Percentiles rank a stretch among this genome's conserved stretches.
Conservation (phyloP, 306 rosid genomes). For the Pyrus pyrifolia region DNA sequence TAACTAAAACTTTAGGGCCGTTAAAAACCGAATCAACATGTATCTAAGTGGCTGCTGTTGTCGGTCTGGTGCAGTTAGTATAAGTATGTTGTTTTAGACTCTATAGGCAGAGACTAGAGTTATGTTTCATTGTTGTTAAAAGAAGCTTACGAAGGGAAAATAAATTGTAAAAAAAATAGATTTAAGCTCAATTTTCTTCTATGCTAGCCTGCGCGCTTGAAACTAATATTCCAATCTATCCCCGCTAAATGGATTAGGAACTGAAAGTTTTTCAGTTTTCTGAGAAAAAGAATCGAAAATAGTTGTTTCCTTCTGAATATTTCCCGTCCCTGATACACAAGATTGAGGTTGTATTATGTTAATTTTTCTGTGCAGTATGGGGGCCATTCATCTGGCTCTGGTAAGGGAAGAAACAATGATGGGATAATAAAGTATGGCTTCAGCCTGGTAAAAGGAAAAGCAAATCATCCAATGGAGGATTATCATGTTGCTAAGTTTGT, state of each 20-base stretch:
- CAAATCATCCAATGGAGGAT: constrained; percentile 99
- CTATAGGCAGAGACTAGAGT: background rate
- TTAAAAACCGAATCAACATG: background rate
- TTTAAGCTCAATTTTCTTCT: background rate
- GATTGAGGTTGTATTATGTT: constrained; percentile 5
- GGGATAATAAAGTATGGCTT: constrained; percentile 82
- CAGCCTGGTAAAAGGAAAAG: constrained; percentile 80
- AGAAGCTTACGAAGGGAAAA: background rate
- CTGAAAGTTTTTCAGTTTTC: background rate
- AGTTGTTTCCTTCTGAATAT: constrained; percentile 10
- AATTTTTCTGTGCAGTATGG: constrained; percentile 43
- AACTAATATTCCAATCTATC: background rate
- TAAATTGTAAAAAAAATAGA: background rate
- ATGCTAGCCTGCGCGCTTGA: background rate
- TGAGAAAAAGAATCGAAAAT: constrained; percentile 5
- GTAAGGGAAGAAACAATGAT: constrained; percentile 66
- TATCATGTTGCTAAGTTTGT: constrained; percentile 88
- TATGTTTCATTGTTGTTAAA: background rate
- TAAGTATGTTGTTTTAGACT: background rate
- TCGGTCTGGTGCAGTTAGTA: background rate
- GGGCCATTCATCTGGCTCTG: constrained; percentile 58
- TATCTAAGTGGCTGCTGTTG: constrained; percentile 1
- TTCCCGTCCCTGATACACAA: background rate
- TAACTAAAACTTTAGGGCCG: background rate
- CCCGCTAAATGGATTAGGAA: background rate